Conservation (phyloP, 2,329 filamentous ascomycete genomes). For the Anisogramma anomala region DNA sequence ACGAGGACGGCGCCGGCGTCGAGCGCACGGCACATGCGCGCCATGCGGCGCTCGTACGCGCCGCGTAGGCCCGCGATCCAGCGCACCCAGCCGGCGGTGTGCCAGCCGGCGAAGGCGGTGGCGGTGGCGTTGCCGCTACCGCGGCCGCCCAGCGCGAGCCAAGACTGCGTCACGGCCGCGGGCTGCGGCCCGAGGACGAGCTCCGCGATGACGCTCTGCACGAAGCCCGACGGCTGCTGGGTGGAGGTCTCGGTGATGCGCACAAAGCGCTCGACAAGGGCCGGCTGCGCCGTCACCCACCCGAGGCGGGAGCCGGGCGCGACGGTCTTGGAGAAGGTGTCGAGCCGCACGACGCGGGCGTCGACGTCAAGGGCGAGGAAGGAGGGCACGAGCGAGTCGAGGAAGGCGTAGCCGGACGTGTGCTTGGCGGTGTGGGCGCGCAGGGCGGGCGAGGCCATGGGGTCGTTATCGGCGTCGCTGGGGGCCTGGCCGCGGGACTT, state of each 20-base stretch:
- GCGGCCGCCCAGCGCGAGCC: conserved; percentile 32
- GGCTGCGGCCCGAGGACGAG: conserved; percentile 61
- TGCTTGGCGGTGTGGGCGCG: conserved; percentile 22
- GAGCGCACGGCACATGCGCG: conserved; percentile 61
- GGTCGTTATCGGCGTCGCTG: conserved; percentile 20
- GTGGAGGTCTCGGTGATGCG: conserved; percentile 69
- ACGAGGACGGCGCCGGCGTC: conserved; percentile 56
- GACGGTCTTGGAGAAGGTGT: conserved; percentile 90
- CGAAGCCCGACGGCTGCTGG: conserved; percentile 79
- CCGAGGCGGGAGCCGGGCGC: conserved; percentile 82
- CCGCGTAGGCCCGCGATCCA: conserved; percentile 81
- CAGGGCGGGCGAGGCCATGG: conserved; percentile 23
- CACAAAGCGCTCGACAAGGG: conserved; percentile 58
- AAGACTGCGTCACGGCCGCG: conserved; percentile 31
- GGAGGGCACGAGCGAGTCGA: conserved; percentile 74
- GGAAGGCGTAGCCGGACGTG: conserved; percentile 57
- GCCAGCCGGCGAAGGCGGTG: conserved; percentile 50
- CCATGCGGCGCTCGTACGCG: conserved; percentile 77
- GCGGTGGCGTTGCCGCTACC: conserved; percentile 38
- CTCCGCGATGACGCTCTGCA: conserved; percentile 70
- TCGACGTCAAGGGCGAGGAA: conserved; percentile 73
- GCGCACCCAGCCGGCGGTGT: conserved; percentile 74
- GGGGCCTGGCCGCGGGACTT: conserved; percentile 31
- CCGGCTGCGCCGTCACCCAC: conserved; percentile 80
- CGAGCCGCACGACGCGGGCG: conserved; percentile 77